These are phyloP conservation scores for Lodderomyces oxycetoniae DNA, from an alignment of 1,139 yeast species.

Conservation along the genomic window DNA sequence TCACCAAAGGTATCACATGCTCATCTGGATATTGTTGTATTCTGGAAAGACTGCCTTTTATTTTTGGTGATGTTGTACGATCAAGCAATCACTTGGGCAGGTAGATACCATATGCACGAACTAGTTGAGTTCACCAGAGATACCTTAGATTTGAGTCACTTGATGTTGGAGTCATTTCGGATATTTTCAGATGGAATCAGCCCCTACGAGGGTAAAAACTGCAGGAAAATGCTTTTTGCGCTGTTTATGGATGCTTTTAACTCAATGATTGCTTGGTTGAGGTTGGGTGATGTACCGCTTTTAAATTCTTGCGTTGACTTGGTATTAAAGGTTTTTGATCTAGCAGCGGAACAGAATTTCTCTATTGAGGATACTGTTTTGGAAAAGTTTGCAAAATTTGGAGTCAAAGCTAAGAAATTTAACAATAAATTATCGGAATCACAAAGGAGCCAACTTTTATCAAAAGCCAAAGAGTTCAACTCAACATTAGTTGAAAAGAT, in stretches of 20 bases:
- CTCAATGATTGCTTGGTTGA: constrained; percentile 69
- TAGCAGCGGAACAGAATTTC: constrained; percentile 52
- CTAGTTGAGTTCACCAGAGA: constrained; percentile 83
- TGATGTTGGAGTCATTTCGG: constrained; percentile 60
- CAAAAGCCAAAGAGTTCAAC: constrained; percentile 55
- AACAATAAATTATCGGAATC: constrained; percentile 59
- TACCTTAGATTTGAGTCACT: constrained; percentile 72
- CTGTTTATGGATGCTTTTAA: constrained; percentile 49
- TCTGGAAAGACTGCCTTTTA: constrained; percentile 71
- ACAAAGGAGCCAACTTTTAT: constrained; percentile 54
- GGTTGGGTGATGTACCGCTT: constrained; percentile 73
- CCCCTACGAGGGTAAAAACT: constrained; percentile 10
- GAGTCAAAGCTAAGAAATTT: constrained; percentile 59
- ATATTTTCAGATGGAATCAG: constrained; percentile 40
- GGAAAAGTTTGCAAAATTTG: constrained; percentile 53
- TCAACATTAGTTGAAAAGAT: constrained; percentile 48
- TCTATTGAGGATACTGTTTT: constrained; percentile 47
- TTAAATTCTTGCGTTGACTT: constrained; percentile 70
- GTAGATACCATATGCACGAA: constrained; percentile 49
- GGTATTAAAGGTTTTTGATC: constrained; percentile 61
- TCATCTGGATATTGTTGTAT: constrained; percentile 21
- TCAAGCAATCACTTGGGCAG: constrained; percentile 72
- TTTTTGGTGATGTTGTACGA: constrained; percentile 66
- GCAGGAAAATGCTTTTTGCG: constrained; percentile 21
- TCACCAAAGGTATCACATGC: constrained; percentile 13